Evolutionary conservation across 192 early-diverging fungal species (phyloP), one percentile per base, ranked within the genome.

Genomic region (Geranomyces michiganensis): DNA sequence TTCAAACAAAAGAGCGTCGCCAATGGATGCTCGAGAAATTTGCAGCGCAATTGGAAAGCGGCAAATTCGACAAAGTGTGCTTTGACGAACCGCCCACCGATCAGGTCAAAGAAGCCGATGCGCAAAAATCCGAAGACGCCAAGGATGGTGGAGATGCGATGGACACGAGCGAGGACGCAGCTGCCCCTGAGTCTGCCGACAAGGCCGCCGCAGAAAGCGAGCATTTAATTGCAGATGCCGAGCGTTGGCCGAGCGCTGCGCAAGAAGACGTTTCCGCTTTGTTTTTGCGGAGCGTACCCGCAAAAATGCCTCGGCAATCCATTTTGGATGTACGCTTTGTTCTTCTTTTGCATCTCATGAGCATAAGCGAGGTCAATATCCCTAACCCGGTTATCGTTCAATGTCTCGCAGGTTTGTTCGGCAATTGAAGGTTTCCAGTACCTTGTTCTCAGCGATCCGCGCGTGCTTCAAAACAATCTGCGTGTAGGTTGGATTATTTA

Each of bases 401-500:
- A n/a, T n/a, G 4, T 53, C n/a, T 32, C 68, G 8, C 48, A 92
- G 88, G 78, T 83, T 56, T 90, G 90, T 65, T 73, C 85, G 55
- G 79, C 87, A 29, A 80, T 90, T n/a, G 77, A 86, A 17, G 95
- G 96, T 0, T 98, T 91, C 80, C 82, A 91, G 70, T 90, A 91
- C 78, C 79, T 96, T 32, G 89, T 91, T 13, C 76, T 98, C 7
- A 92, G 92, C 15, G 95, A 96, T 67, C 95, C 96, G 1, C 87
- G 87, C 22, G 86, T 92, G 32, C 82, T 86, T 72, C 92, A 92
- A 76, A 89, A 92, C 68, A 91, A 91, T 77, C 86, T 91, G 75
- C 90, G 96, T 17, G 84, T 95, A 66, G 96, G 94, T 13, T 98
- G 96, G 96, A 89, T 94, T 68, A 85, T 90, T 24, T 96, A 97